Evolutionary conservation across 148 eudicot species (phyloP).

Genomic region (Selenicereus undatus): DNA sequence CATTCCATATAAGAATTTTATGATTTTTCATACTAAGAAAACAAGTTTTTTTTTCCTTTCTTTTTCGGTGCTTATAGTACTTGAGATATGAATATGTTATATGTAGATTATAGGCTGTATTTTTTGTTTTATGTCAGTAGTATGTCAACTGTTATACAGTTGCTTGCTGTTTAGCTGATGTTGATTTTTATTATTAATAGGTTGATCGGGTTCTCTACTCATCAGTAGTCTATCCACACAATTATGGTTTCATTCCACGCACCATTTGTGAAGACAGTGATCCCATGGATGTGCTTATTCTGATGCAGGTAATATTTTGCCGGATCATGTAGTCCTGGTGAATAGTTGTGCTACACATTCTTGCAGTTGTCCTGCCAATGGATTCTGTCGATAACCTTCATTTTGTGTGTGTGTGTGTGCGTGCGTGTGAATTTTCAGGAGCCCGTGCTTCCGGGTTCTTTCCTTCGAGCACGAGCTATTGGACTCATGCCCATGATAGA

Average conservation of each 20-base stretch:
- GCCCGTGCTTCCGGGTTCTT: constrained; percentile 80
- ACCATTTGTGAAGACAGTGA: constrained; percentile 93
- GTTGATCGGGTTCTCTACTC: constrained; percentile 90
- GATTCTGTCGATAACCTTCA: background rate
- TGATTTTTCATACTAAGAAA: background rate
- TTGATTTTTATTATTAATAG: constrained; percentile 37
- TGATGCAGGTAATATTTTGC: constrained; percentile 71
- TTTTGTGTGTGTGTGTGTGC: background rate
- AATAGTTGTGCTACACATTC: background rate
- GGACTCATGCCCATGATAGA: constrained; percentile 99
- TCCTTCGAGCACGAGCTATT: constrained; percentile 93
- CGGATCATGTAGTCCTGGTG: background rate
- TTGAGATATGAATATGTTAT: background rate
- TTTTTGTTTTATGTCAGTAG: background rate
- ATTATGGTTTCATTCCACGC: constrained; percentile 94
- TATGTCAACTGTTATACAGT: background rate
- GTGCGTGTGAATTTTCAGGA: constrained; percentile 42
- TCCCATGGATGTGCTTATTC: constrained; percentile 88
- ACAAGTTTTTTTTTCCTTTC: background rate
- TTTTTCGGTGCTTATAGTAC: background rate
- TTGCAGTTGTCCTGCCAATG: background rate
- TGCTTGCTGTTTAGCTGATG: constrained; percentile 9
- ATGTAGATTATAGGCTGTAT: background rate
- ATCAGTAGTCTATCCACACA: constrained; percentile 95
- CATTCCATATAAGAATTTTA: background rate